Percentiles rank a stretch among this genome's conserved stretches.
phyloP scores from a whole-genome alignment of 1,284 basidiomycete species.

The Puccinia triticina region DNA sequence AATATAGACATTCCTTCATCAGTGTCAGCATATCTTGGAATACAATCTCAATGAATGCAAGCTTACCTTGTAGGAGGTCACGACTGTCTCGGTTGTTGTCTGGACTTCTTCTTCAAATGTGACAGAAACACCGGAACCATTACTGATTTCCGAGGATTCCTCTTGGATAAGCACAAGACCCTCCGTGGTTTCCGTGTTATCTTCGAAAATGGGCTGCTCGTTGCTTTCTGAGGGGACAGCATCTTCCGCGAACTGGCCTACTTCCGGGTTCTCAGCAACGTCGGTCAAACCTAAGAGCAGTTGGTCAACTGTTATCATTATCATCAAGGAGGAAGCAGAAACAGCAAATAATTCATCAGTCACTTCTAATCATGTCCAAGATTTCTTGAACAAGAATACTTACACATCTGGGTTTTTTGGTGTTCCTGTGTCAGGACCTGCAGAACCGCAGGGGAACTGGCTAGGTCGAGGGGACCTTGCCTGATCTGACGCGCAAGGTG shows the following conservation, averaged over 20 bases:
- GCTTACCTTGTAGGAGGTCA: constrained; percentile 19
- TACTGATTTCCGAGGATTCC: not conserved
- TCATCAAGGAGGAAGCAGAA: not conserved
- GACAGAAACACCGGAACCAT: not conserved
- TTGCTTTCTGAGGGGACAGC: not conserved
- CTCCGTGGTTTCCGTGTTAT: not conserved
- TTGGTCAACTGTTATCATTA: constrained; percentile 16
- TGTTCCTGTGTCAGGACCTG: not conserved
- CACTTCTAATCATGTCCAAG: not conserved
- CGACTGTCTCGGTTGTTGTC: constrained; percentile 5
- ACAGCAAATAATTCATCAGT: not conserved
- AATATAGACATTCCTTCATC: too few species aligned
- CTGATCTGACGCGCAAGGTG: constrained; percentile 21
- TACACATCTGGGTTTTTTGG: constrained; percentile 13
- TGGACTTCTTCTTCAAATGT: constrained; percentile 12
- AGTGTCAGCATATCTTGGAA: not conserved
- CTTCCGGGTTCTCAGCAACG: not conserved
- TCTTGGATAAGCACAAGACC: not conserved
- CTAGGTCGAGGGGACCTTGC: not conserved
- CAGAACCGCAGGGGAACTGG: not conserved
- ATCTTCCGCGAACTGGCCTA: too few species aligned
- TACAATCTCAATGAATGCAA: not conserved
- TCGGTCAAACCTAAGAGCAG: not conserved
- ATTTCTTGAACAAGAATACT: not conserved
- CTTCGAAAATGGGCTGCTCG: not conserved